Evolutionary conservation across 23 red algal species (phyloP).

Genomic region (Gracilaria domingensis): DNA sequence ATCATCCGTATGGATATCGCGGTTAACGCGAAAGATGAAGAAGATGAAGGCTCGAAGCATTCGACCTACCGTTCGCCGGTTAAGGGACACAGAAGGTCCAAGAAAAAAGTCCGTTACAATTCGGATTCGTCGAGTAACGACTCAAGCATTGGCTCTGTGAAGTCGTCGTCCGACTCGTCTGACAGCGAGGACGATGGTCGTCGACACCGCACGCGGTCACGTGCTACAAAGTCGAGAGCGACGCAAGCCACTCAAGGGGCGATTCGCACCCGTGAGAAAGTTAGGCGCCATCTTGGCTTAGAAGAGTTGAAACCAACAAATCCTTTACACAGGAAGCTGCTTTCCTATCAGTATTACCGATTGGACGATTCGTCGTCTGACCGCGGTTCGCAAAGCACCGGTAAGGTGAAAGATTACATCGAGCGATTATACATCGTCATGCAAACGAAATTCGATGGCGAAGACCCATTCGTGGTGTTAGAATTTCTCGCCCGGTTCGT

Average conservation of each 20-base stretch:
- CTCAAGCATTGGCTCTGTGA: background rate
- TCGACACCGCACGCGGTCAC: background rate
- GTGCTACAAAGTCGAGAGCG: background rate
- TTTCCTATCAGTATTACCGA: background rate
- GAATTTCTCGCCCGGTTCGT: constrained; percentile 3
- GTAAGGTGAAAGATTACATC: constrained; percentile 16
- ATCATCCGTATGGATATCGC: background rate
- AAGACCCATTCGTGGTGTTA: constrained; percentile 8
- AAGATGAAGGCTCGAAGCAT: background rate
- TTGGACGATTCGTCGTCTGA: constrained; percentile 3
- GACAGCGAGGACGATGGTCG: background rate
- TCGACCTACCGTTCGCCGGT: background rate
- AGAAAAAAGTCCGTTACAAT: background rate
- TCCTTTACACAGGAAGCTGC: background rate
- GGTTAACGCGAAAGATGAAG: background rate
- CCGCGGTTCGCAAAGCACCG: background rate
- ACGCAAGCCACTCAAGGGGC: background rate
- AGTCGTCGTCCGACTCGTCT: background rate
- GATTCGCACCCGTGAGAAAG: background rate
- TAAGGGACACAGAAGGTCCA: background rate
- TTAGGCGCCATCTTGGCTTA: background rate
- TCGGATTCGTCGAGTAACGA: background rate
- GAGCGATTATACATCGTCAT: background rate
- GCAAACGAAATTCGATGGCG: background rate
- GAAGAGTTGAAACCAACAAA: constrained; percentile 12